phyloP scores from a whole-genome alignment of 139 green algal genomes.

The Haematococcus lacustris region DNA sequence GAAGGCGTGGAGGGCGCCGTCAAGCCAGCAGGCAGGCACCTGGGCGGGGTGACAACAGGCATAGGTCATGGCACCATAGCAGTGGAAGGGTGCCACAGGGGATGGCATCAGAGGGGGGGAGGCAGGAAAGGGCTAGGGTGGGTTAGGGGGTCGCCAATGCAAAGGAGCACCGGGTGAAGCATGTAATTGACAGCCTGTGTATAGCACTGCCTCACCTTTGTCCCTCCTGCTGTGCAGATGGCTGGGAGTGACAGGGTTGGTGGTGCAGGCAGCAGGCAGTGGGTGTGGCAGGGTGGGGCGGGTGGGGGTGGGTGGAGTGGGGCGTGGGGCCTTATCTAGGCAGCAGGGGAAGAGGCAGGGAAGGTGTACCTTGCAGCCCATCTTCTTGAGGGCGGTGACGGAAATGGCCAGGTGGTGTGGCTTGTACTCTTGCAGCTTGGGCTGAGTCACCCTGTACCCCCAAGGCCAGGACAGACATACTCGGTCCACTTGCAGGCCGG shows the following conservation, averaged over 20 bases:
- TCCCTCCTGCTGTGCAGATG: conserved; percentile 2
- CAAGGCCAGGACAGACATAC: neutral
- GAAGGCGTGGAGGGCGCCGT: conserved; percentile 15
- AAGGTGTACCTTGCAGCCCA: conserved; percentile 16
- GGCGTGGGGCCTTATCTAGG: neutral
- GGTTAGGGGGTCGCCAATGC: too few relatives aligned
- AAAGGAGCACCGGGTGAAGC: too few relatives aligned
- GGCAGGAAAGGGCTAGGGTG: too few relatives aligned
- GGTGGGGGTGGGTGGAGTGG: neutral
- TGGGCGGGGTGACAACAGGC: too few relatives aligned
- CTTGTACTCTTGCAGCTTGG: conserved; percentile 16
- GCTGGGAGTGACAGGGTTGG: neutral
- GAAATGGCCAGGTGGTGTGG: conserved; percentile 16
- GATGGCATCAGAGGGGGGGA: too few relatives aligned
- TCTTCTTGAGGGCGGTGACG: conserved; percentile 23
- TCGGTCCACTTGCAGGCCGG: conserved; percentile 9
- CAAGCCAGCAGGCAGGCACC: conserved; percentile 21
- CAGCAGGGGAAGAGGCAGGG: neutral
- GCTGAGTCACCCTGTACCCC: conserved; percentile 7
- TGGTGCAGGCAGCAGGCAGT: neutral
- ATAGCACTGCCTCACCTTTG: neutral
- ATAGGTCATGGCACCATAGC: too few relatives aligned
- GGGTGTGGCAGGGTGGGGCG: neutral
- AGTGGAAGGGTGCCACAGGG: too few relatives aligned
- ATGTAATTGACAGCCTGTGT: too few relatives aligned